Conservation (phyloP, 495 filamentous ascomycete species). For the Podospora comata region DNA sequence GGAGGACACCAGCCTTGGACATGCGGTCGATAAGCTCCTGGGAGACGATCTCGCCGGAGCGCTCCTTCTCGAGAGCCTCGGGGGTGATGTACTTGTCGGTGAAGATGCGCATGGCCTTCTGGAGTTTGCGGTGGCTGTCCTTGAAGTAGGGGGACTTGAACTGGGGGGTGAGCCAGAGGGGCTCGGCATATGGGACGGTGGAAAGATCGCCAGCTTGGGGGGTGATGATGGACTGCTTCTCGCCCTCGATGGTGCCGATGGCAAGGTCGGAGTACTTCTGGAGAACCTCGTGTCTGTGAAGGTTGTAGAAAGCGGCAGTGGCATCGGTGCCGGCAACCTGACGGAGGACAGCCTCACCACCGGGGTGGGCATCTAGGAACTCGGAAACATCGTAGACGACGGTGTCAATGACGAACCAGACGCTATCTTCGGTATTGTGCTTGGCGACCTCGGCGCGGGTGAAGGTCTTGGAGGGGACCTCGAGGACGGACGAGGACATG, state of each 20-base stretch:
- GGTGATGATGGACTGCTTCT: conserved; percentile 71
- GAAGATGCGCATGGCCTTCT: conserved; percentile 71
- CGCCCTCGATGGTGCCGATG: conserved; percentile 70
- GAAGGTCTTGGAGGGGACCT: conserved; percentile 48
- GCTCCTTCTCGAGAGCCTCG: conserved; percentile 76
- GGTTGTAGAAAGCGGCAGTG: conserved; percentile 86
- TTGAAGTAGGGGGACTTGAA: conserved; percentile 84
- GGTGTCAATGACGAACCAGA: conserved; percentile 81
- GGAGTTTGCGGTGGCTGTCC: conserved; percentile 67
- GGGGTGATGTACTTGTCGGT: conserved; percentile 66
- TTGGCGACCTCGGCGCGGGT: conserved; percentile 74
- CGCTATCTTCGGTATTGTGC: conserved; percentile 77
- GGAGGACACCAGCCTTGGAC: conserved; percentile 68
- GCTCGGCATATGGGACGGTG: conserved; percentile 75
- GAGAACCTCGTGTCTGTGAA: conserved; percentile 88
- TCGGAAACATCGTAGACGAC: conserved; percentile 92
- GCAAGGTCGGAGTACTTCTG: conserved; percentile 71
- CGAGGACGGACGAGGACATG: conserved; percentile 21
- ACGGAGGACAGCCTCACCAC: conserved; percentile 76
- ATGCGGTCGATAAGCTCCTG: conserved; percentile 76
- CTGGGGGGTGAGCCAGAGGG: conserved; percentile 71
- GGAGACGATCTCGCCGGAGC: conserved; percentile 67
- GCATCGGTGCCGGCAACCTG: conserved; percentile 84
- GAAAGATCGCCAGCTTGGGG: conserved; percentile 68
- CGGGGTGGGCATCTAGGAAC: conserved; percentile 88